Base-by-base conservation (phyloP, 2,329 filamentous ascomycete species). In the Epichloe coenophiala region DNA sequence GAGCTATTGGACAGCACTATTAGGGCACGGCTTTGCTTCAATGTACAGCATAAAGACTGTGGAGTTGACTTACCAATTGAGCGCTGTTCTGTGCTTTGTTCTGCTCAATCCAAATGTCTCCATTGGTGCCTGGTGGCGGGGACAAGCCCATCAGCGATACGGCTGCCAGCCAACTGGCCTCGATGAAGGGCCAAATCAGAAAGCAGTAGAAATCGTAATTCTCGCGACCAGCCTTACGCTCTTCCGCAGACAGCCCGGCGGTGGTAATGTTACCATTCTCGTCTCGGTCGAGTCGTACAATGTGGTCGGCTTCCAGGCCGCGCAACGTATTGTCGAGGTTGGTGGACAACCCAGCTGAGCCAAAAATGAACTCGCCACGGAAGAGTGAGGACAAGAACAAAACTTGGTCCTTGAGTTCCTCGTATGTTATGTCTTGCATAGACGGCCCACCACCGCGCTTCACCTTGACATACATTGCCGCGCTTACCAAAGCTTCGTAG, bases 161-260 rank as follows among this genome's bases (percentile, higher is more conserved):
- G 0, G 89, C 86, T 11, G 88, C 90, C 1, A 98, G 77, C 93
- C 93, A 98, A 48, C 80, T 84, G 0, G 90, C 86, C 67, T 98
- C 93, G 57, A 97, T 90, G 59, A 98, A 98, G 0, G 93, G 93
- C 93, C 93, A 98, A 55, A 98, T 88, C 19, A 98, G 71, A 74
- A 97, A 98, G 69, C 91, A 97, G 69, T 97, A 97, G 67, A 98
- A 98, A 63, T 98, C 93, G 61, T 86, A 98, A 60, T 96, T 97
- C 66, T 98, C 93, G 38, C 91, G 75, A 1, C 93, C 93, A 6
- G 78, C 81, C 33, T 77, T 74, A 17, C 90, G 77, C 65, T 98
- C 93, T 3, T 77, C 70, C 5, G 86, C 79, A 17, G 86, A 84
- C 7, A 98, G 73, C 4, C 88, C 88, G 38, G 96, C 71, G 50